A percentile compares a stretch with the other conserved stretches of the same genome.
Conservation (phyloP, 768 basidiomycete species). For the Gelatoporia subvermispora region DNA sequence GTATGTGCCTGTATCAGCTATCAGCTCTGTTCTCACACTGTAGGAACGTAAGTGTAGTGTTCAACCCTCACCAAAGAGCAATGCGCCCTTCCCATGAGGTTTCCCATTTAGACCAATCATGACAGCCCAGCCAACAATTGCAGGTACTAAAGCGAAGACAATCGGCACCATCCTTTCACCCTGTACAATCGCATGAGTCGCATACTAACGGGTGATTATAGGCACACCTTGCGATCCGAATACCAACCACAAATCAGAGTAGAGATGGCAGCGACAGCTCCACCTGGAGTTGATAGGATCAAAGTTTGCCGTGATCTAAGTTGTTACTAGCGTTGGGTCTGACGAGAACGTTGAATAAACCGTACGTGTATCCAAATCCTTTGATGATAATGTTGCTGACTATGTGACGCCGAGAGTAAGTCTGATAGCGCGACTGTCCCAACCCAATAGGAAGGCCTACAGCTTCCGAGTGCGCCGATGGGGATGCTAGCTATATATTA, state of each 20-base stretch:
- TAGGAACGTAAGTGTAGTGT: neutral
- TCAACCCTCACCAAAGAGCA: conserved; percentile 45
- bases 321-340: neutral
- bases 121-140: conserved; percentile 46
- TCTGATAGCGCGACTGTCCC: no score
- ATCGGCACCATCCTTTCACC: conserved; percentile 60
- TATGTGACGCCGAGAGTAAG: conserved; percentile 13
- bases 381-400: conserved; percentile 62
- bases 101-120: conserved; percentile 43
- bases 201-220: neutral
- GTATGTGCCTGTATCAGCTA: conserved; percentile 35
- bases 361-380: conserved; percentile 60
- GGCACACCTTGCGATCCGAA: conserved; percentile 53
- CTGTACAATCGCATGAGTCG: conserved; percentile 19
- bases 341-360: neutral
- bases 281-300: conserved; percentile 54
- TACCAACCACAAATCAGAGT: conserved; percentile 59
- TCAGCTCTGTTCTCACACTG: no score
- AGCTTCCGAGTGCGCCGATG: conserved; percentile 59
- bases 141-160: conserved; percentile 50
- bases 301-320: conserved; percentile 53
- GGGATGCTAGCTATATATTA: conserved; percentile 53
- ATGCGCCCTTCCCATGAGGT: conserved; percentile 43
- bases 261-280: conserved; percentile 36
- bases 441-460: conserved; percentile 39